Conservation (phyloP, 768 basidiomycete species). For the Boletus reticuloceps region DNA sequence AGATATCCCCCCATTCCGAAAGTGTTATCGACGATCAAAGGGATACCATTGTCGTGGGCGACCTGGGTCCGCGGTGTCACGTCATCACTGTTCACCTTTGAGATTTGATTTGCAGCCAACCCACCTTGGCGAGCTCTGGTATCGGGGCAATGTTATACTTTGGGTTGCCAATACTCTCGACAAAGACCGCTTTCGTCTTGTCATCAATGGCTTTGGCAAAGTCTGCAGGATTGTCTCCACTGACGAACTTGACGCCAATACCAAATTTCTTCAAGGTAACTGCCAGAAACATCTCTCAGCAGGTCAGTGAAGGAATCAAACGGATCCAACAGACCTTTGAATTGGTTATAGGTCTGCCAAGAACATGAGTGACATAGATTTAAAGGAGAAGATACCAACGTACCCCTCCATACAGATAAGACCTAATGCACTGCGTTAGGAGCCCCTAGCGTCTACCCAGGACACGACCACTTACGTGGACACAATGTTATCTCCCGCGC, state of each 20-base stretch:
- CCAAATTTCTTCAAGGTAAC: constrained; percentile 17
- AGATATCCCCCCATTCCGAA: constrained; percentile 74
- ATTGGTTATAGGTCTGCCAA: constrained; percentile 18
- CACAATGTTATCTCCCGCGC: constrained; percentile 75
- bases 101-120: background rate
- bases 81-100: background rate
- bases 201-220: constrained; percentile 71
- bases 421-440: constrained; percentile 1
- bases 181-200: constrained; percentile 72
- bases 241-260: constrained; percentile 45
- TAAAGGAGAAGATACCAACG: background rate
- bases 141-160: constrained; percentile 68
- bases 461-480: constrained; percentile 52
- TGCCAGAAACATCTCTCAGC: background rate
- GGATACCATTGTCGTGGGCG: constrained; percentile 70
- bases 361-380: background rate
- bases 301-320: too few species aligned
- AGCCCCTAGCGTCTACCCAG: constrained; percentile 23
- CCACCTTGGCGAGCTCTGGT: constrained; percentile 64
- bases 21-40: constrained; percentile 80
- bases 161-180: constrained; percentile 81
- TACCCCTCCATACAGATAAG: constrained; percentile 21
- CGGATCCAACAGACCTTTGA: constrained; percentile 10
- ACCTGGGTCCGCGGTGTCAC: constrained; percentile 36
- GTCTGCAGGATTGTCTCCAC: constrained; percentile 49